Evolutionary conservation across 768 basidiomycete genomes (phyloP).

Genomic region (Kwoniella pini): DNA sequence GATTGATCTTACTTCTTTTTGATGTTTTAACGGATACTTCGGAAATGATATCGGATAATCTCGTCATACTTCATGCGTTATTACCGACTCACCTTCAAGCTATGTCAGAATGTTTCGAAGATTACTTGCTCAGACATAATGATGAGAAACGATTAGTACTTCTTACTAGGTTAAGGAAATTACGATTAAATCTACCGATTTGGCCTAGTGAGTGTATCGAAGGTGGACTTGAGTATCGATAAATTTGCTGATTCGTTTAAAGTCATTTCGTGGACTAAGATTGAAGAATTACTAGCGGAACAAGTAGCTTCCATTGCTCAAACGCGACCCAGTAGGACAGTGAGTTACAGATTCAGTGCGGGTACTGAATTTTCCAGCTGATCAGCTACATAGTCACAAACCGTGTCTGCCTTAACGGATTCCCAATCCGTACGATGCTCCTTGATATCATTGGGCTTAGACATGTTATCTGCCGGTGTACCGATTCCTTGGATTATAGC

Average conservation of each 20-base stretch:
- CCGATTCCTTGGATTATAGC: conserved; percentile 20
- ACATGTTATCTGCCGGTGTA: conserved; percentile 34
- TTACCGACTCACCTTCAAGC: conserved; percentile 28
- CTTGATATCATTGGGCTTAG: conserved; percentile 30
- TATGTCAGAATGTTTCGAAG: conserved; percentile 37
- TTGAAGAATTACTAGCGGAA: conserved; percentile 42
- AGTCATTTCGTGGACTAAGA: conserved; percentile 38
- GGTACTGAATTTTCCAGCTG: not conserved
- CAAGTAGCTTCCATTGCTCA: conserved; percentile 25
- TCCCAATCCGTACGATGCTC: conserved; percentile 31
- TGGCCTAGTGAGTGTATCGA: conserved; percentile 29
- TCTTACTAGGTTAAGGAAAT: conserved; percentile 16
- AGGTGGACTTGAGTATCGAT: not conserved
- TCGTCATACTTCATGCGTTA: conserved; percentile 21
- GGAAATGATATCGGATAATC: conserved; percentile 16
- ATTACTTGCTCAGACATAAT: conserved; percentile 29
- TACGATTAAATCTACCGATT: conserved; percentile 17
- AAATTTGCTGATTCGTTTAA: not conserved
- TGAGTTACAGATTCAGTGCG: conserved; percentile 12
- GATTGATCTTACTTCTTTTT: conserved; percentile 30
- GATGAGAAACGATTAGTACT: conserved; percentile 32
- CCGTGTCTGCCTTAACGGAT: conserved; percentile 28
- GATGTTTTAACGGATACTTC: conserved; percentile 29
- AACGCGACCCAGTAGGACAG: conserved; percentile 19
- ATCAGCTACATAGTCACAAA: conserved; percentile 19